phyloP scores from a whole-genome alignment of 2,329 filamentous ascomycete species.

The Epichloe festucae region DNA sequence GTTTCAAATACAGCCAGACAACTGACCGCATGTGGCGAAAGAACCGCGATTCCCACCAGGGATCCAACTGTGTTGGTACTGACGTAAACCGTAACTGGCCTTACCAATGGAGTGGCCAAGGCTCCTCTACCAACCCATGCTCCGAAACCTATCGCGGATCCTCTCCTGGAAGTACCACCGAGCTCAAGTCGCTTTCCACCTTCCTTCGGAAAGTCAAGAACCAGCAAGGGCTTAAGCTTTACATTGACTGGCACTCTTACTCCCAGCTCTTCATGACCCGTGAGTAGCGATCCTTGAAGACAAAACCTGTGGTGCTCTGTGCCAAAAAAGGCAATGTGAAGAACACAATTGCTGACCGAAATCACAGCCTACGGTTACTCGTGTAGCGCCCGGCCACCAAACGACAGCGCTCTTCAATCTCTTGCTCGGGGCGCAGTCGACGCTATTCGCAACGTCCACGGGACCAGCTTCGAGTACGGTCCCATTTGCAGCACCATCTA shows the following conservation, averaged over 20 bases:
- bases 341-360: background rate
- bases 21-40: constrained; percentile 49
- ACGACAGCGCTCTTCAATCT: constrained; percentile 33
- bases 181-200: constrained; percentile 34
- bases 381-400: constrained; percentile 32
- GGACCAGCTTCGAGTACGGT: constrained; percentile 28
- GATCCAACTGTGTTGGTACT: constrained; percentile 33
- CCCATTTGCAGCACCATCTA: constrained; percentile 51
- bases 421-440: constrained; percentile 35
- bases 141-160: constrained; percentile 33
- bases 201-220: constrained; percentile 20
- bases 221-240: constrained; percentile 41
- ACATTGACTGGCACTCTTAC: constrained; percentile 54
- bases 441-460: constrained; percentile 34
- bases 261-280: constrained; percentile 46
- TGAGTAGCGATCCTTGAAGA: constrained; percentile 28
- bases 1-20: constrained; percentile 46
- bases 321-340: background rate
- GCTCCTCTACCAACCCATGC: constrained; percentile 39
- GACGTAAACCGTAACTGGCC: constrained; percentile 52
- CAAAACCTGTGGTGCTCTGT: background rate
- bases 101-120: constrained; percentile 43
- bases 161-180: constrained; percentile 32
- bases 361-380: constrained; percentile 42
- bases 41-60: constrained; percentile 33